Evolutionary conservation across 2,329 filamentous ascomycete species (phyloP), one percentile per base, ranked within the genome.

Genomic region (Pleurostoma richardsiae): DNA sequence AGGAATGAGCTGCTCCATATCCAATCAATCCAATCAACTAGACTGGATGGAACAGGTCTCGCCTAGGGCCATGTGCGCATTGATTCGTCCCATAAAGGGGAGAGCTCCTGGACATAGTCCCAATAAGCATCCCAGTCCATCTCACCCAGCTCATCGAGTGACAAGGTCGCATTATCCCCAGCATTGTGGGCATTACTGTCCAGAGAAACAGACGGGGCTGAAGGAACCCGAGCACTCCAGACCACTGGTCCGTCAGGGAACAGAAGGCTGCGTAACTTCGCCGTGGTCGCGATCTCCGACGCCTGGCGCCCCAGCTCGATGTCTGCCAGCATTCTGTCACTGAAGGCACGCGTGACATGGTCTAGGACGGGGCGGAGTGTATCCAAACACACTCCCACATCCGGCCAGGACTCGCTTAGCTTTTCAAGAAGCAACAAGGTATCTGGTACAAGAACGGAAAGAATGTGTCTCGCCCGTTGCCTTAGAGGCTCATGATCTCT

Each of bases 61-160:
- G 19, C 19, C 19, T 19, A 19, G 19, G 19, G 19, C 19, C 19
- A 41, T 11, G 8, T 26, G 3, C 11, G 29, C 10, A 6, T 29
- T 26, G n/a, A 28, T 45, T 45, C 39, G 43, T 39, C 27, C 36
- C 43, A 40, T 31, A 39, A 45, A 39, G 43, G 33, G 38, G 45
- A 47, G 10, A 43, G 33, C 19, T 43, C 45, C 33, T 47, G 45
- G n/a, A 47, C 33, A 19, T 43, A 43, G n/a, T 47, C 40, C 45
- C 45, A 47, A 28, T 47, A 33, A 10, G 45, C 31, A n/a, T 42
- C 40, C 45, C 45, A 47, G 29, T 47, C 42, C 3, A 47, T 43
- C 40, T 43, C 45, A 27, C 43, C 40, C 10, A 43, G n/a, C 10
- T 30, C 45, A 40, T 29, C 29, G 3, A 42, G 28, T 8, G 45